These are phyloP conservation scores for Annulohypoxylon stygium DNA, from an alignment of 495 filamentous ascomycete species.

Conservation along the genomic window DNA sequence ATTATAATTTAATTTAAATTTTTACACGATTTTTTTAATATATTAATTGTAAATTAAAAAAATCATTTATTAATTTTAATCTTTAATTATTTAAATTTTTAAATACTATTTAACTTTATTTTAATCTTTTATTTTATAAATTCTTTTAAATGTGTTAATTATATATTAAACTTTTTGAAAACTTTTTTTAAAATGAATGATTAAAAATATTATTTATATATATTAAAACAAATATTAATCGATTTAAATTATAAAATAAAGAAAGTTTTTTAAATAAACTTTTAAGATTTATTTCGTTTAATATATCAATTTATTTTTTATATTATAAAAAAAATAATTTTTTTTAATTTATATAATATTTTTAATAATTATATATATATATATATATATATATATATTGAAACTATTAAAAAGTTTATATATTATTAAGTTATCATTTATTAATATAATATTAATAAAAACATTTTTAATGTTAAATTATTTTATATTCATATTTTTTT, in stretches of 20 bases:
- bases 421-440: not conserved
- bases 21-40: not conserved
- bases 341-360: not conserved
- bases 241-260: conserved; percentile 1
- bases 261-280: not conserved
- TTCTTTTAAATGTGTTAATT: not conserved
- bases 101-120: not conserved
- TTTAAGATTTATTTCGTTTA: not conserved
- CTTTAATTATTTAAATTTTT: not conserved
- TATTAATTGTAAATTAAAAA: not conserved
- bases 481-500: not conserved
- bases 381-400: not conserved
- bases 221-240: not conserved
- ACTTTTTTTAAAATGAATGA: not conserved
- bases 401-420: not conserved
- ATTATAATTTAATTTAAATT: not conserved
- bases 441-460: not conserved
- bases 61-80: not conserved
- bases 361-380: not conserved
- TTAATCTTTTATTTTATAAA: no score
- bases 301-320: not conserved
- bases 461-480: not conserved
- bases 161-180: not conserved
- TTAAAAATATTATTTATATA: not conserved
- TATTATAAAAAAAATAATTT: conserved; percentile 1